These are phyloP conservation scores for Saccharomyces hybrid DNA, from an alignment of 1,139 yeast species.

Conservation along the genomic window DNA sequence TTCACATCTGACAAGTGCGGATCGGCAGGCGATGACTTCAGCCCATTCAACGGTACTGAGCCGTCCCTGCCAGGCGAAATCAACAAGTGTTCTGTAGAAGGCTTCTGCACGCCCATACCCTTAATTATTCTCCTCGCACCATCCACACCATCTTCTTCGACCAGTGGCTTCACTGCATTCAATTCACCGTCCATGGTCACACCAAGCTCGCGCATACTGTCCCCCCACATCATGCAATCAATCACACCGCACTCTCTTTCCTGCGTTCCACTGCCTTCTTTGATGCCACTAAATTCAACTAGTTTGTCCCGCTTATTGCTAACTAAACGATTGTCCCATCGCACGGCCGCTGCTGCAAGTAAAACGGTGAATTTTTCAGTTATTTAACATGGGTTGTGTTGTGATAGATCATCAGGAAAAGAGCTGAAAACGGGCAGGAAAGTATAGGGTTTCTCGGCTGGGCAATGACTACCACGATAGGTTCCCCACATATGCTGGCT, in stretches of 20 bases:
- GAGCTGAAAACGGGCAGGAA: neutral
- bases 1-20: conserved; percentile 54
- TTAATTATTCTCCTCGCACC: neutral
- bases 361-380: neutral
- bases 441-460: neutral
- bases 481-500: conserved; percentile 5
- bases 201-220: neutral
- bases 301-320: neutral
- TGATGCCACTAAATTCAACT: neutral
- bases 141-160: neutral
- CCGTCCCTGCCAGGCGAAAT: neutral
- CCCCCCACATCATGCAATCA: neutral
- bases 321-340: conserved; percentile 1
- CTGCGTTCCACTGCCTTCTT: neutral
- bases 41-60: conserved; percentile 1
- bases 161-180: neutral
- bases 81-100: neutral
- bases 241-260: neutral
- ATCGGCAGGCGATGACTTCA: conserved; percentile 48
- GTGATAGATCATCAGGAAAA: neutral
- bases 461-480: conserved; percentile 9
- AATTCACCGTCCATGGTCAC: neutral
- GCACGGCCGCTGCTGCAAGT: neutral
- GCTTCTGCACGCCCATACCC: neutral
- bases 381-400: neutral